Evolutionary conservation across 129 eudicot genomes (phyloP).

Genomic region (Lonicera japonica): DNA sequence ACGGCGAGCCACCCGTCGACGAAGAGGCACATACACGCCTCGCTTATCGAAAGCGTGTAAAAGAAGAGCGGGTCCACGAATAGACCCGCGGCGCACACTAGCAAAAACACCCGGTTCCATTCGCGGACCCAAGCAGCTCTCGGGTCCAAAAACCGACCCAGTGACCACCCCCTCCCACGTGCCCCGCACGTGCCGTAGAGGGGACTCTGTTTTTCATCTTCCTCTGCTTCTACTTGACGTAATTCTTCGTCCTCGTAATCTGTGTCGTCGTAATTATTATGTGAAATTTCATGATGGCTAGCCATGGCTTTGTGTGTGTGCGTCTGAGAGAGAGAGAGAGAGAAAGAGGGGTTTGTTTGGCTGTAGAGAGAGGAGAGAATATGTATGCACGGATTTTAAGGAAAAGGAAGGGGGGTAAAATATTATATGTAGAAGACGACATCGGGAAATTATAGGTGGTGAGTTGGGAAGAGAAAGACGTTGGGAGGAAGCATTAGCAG

Average conservation of each 20-base stretch:
- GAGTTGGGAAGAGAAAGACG: constrained; percentile 8
- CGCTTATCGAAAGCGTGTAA: constrained; percentile 69
- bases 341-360: background rate
- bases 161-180: constrained; percentile 15
- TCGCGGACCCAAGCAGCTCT: constrained; percentile 65
- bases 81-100: constrained; percentile 58
- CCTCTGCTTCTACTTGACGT: constrained; percentile 17
- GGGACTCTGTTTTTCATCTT: constrained; percentile 16
- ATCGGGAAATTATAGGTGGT: constrained; percentile 4
- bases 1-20: constrained; percentile 89
- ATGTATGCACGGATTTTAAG: constrained; percentile 19
- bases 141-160: constrained; percentile 48
- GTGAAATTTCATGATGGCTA: constrained; percentile 27
- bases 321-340: constrained; percentile 12
- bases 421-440: constrained; percentile 17
- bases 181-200: constrained; percentile 15
- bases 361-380: constrained; percentile 15
- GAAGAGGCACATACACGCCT: constrained; percentile 67
- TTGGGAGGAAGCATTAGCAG: background rate
- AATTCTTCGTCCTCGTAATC: constrained; percentile 16
- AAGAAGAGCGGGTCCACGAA: constrained; percentile 87
- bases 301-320: constrained; percentile 15
- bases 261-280: constrained; percentile 16
- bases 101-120: constrained; percentile 75
- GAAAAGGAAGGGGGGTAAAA: background rate